Base-by-base conservation (phyloP, 371 early-diverging fungal genomes). In the Conidiobolus incongruus region DNA sequence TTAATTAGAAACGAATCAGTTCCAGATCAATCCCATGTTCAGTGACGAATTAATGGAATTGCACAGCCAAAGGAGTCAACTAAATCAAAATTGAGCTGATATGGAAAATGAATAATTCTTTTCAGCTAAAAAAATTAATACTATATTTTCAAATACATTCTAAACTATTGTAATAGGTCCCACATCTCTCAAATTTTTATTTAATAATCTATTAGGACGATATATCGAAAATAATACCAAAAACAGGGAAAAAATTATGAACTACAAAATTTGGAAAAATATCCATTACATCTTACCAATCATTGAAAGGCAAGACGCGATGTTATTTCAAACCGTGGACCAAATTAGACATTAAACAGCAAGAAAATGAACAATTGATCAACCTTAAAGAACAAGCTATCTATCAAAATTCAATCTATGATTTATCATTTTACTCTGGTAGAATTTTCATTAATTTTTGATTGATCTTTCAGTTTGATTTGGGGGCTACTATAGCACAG, bases 381-480 rank as follows among this genome's bases (percentile, higher is more conserved):
- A 16, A 8, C 8, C 10, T 16, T 16, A 10, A 8, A 19, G 37
- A 37, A 10, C 37, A 16, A 28, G 1, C 4, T 16, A 20, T 36
- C 34, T 10, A 32, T 31, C 26, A 30, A 8, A 11, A 40, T 20
- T 26, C 8, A 26, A 26, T 26, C 8, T 3, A 26, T 26, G 44
- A 44, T 11, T 7, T 33, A 32, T n/a, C 23, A 4, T 11, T 19
- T 20, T 26, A 19, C 34, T 17, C 17, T 17, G 15, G 8, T 10
- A n/a, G 23, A 23, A 24, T 28, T 8, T 19, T 38, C 5, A 13
- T 19, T 19, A 35, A 35, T 35, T 5, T 16, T 35, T 4, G 15
- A 35, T 16, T 35, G 2, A 53, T 85, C 17, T 77, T 78, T 1
- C 66, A 81, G 46, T 41, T 81, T 13, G 86, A 85, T 52, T 71